A percentile compares a stretch with the other conserved stretches of the same genome.
Evolutionary conservation across 106 monocot species (phyloP).

Genomic region (Dendrobium huoshanense): DNA sequence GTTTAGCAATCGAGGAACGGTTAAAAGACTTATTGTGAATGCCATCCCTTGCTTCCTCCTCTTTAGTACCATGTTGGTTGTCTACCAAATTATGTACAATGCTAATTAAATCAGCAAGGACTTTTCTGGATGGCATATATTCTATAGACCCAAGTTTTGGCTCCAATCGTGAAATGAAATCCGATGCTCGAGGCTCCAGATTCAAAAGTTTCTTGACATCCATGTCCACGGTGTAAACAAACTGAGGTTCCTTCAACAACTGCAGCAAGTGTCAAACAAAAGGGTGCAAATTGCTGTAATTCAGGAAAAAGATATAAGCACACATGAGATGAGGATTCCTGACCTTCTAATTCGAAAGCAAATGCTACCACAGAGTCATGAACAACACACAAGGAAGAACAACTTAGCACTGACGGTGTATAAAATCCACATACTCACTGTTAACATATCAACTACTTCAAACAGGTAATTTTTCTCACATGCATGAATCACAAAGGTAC

Average conservation of each 20-base stretch:
- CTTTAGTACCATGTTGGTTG: not conserved
- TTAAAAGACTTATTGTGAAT: slow-evolving; percentile 10
- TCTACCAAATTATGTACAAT: slow-evolving; percentile 30
- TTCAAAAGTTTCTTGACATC: slow-evolving; percentile 79
- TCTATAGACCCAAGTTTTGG: slow-evolving; percentile 73
- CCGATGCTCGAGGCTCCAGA: slow-evolving; percentile 89
- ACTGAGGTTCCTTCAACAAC: slow-evolving; percentile 85
- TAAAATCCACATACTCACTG: no score
- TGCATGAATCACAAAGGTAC: no score
- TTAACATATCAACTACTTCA: no score
- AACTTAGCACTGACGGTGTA: no score
- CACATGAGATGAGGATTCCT: no score
- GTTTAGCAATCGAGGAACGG: slow-evolving; percentile 14
- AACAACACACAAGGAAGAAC: no score
- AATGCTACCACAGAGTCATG: no score
- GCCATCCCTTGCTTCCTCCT: slow-evolving; percentile 6
- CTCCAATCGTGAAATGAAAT: slow-evolving; percentile 72
- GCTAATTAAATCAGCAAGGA: slow-evolving; percentile 35
- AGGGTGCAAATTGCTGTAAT: not conserved
- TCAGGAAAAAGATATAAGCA: slow-evolving; percentile 1
- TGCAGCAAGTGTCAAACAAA: slow-evolving; percentile 25
- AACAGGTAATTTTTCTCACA: no score
- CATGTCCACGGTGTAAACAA: slow-evolving; percentile 95
- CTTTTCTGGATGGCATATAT: slow-evolving; percentile 44
- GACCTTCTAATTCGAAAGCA: no score